Evolutionary conservation across 2,329 filamentous ascomycete species (phyloP).

Genomic region (Diaporthe citri): DNA sequence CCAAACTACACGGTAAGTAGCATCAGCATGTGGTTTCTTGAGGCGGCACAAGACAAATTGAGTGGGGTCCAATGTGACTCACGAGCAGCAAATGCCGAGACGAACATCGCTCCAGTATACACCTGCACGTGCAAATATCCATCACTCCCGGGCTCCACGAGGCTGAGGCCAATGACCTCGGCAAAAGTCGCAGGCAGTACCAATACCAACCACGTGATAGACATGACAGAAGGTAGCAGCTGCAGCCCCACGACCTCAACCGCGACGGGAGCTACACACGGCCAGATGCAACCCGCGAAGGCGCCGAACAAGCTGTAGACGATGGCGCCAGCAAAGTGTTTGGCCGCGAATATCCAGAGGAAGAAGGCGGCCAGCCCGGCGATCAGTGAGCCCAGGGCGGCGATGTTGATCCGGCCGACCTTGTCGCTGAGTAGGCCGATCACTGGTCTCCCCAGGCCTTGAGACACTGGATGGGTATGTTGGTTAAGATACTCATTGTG

Average conservation of each 20-base stretch:
- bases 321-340: conserved; percentile 73
- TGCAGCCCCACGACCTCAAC: conserved; percentile 81
- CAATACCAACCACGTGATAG: conserved; percentile 78
- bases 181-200: conserved; percentile 78
- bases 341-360: conserved; percentile 79
- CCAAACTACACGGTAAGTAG: conserved; percentile 50
- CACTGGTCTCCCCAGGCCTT: conserved; percentile 76
- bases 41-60: neutral
- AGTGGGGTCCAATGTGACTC: conserved; percentile 39
- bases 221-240: conserved; percentile 75
- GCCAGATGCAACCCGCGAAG: conserved; percentile 80
- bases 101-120: conserved; percentile 72
- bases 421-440: conserved; percentile 80
- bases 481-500: neutral
- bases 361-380: conserved; percentile 75
- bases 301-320: conserved; percentile 78
- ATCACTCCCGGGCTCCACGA: conserved; percentile 57
- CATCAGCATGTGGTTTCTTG: neutral
- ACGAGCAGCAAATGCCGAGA: conserved; percentile 64
- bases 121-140: conserved; percentile 68
- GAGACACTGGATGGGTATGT: conserved; percentile 56
- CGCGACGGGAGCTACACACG: conserved; percentile 75
- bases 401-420: conserved; percentile 80
- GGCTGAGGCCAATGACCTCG: conserved; percentile 72
- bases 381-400: conserved; percentile 72